These are phyloP conservation scores for Taxillus chinensis DNA, from an alignment of 164 flowering plant species.

Conservation along the genomic window DNA sequence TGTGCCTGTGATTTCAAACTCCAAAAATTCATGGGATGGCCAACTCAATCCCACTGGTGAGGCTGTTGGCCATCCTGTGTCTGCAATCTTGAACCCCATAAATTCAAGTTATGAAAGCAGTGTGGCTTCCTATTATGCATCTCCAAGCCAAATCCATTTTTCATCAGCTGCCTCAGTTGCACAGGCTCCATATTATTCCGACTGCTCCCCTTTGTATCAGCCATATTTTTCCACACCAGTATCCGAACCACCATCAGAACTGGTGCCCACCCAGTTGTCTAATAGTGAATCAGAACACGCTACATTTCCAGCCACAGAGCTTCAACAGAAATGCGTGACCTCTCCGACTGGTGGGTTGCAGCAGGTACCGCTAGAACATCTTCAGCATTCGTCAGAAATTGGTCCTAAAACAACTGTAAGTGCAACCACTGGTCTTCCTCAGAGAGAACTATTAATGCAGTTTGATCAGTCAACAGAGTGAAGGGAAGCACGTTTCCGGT, in stretches of 20 bases:
- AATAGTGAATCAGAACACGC: background rate
- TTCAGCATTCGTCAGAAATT: too few relatives aligned
- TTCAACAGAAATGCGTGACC: too few relatives aligned
- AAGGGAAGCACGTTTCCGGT: too few relatives aligned
- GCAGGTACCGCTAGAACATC: too few relatives aligned
- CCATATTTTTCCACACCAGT: slow-evolving; percentile 3
- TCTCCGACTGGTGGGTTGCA: too few relatives aligned
- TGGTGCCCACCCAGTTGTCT: background rate
- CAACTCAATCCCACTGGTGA: slow-evolving; percentile 2
- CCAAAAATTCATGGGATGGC: background rate
- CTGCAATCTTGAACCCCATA: slow-evolving; percentile 1
- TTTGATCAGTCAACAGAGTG: too few relatives aligned
- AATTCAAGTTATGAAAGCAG: slow-evolving; percentile 1
- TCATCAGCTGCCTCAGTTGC: slow-evolving; percentile 9
- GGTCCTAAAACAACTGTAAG: too few relatives aligned
- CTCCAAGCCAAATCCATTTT: slow-evolving; percentile 1
- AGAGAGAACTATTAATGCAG: too few relatives aligned
- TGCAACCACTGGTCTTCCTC: too few relatives aligned
- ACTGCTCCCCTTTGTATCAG: slow-evolving; percentile 4
- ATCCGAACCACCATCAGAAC: background rate
- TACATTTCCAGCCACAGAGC: background rate
- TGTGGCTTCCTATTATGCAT: slow-evolving; percentile 2
- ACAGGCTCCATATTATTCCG: slow-evolving; percentile 11
- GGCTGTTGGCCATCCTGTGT: slow-evolving; percentile 7
- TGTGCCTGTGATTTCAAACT: slow-evolving; percentile 4